Evolutionary conservation across 2,329 filamentous ascomycete species (phyloP), one percentile per base, ranked within the genome.

Genomic region (Bisporella sp.): DNA sequence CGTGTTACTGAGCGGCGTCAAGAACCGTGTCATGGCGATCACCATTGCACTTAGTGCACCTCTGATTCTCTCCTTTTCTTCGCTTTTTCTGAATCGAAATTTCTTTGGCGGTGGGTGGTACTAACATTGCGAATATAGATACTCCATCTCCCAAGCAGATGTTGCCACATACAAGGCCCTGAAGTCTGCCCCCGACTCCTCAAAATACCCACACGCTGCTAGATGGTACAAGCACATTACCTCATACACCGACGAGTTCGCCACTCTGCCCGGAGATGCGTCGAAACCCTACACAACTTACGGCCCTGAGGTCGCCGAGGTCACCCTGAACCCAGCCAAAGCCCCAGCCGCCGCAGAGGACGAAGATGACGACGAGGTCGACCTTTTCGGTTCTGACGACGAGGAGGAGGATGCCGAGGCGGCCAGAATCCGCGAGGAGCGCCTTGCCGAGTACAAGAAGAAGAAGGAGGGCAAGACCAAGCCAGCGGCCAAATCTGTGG

Each of bases 141-240:
- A 67, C 50, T 48, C 73, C 59, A 85, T 91, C 65, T 89, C 89
- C 65, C 93, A 99, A 80, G 93, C 93, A 74, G 93, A 99, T 78
- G 92, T 95, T 66, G 87, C 86, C 73, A 83, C 83, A 76, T 97
- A 87, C 87, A 95, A 97, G 83, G 87, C 87, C 66, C 73, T 96
- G 70, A 84, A 78, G 67, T 73, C 78, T 63, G 73, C 82, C 54
- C 93, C 93, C 64, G 83, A 86, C 62, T 81, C 86, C 66, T 77
- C 79, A 71, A 95, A 95, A 79, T 96, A 87, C 84, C 90, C 92
- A 67, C 79, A 96, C 77, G 90, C 87, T 68, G 89, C 89, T 69
- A 87, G 93, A 73, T 99, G 93, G 93, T 96, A 96, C 84, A 96
- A 95, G 83, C 92, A 99, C 83, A 89, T 96, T 69, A 82, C 87